These are phyloP conservation scores for Cucumis hystrix DNA, from an alignment of 306 rosid genomes.

Conservation along the genomic window DNA sequence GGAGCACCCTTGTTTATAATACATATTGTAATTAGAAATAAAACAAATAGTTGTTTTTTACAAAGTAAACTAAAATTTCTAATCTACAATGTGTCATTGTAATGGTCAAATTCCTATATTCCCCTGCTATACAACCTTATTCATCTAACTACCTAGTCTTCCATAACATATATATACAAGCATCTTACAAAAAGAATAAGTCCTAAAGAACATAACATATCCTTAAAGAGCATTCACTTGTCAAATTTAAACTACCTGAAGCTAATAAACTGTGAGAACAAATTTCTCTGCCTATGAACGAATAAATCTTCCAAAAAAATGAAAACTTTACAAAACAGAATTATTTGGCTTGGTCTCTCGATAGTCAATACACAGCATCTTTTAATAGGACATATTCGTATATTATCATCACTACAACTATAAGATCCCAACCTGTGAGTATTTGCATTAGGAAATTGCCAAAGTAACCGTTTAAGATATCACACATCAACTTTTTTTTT, in stretches of 20 bases:
- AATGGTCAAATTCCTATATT: neutral
- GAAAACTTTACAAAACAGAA: neutral
- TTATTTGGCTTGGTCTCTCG: neutral
- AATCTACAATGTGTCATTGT: neutral
- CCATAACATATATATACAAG: neutral
- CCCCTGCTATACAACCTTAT: neutral
- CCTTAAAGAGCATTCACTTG: neutral
- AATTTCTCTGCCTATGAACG: neutral
- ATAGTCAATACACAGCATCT: neutral
- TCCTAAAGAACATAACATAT: neutral
- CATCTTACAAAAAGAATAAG: neutral
- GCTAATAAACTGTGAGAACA: neutral
- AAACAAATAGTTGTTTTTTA: neutral
- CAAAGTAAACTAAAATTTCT: neutral
- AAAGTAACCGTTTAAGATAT: neutral
- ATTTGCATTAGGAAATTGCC: neutral
- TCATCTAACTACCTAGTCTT: neutral
- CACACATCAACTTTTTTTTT: neutral
- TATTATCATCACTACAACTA: neutral
- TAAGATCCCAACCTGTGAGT: neutral
- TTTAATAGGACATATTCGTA: neutral
- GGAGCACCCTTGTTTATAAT: neutral
- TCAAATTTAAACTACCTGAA: neutral
- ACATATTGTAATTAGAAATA: neutral
- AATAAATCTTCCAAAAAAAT: neutral